These are phyloP conservation scores for Populus deltoides DNA, from an alignment of 345 rosid genomes.

Conservation along the genomic window DNA sequence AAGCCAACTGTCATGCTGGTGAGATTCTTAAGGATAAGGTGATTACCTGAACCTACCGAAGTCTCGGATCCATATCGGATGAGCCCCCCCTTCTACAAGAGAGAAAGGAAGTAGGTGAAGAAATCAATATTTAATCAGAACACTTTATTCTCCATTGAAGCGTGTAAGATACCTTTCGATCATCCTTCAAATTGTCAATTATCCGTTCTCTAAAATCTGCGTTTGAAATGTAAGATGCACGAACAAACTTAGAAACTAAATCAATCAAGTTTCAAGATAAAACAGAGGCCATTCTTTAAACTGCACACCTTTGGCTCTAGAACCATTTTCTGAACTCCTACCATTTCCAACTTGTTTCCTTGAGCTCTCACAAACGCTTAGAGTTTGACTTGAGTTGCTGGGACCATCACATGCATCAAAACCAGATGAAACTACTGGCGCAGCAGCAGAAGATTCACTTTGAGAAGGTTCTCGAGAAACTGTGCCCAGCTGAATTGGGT, in stretches of 20 bases:
- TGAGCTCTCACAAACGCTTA: constrained; percentile 50
- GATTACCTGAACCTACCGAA: constrained; percentile 53
- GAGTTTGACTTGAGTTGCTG: constrained; percentile 52
- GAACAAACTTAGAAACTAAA: not conserved
- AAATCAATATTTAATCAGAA: not conserved
- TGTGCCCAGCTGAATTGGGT: constrained; percentile 35
- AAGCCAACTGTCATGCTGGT: not conserved
- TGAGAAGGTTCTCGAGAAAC: constrained; percentile 60
- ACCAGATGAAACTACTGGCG: constrained; percentile 58
- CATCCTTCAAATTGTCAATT: constrained; percentile 59
- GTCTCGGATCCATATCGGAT: constrained; percentile 54
- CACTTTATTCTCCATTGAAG: not conserved
- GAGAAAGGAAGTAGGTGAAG: constrained; percentile 16
- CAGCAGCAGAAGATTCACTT: constrained; percentile 71
- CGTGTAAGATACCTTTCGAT: constrained; percentile 42
- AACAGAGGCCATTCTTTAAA: not conserved
- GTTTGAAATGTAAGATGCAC: constrained; percentile 11
- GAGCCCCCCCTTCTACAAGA: constrained; percentile 45
- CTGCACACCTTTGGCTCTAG: constrained; percentile 42
- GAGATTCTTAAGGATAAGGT: constrained; percentile 4
- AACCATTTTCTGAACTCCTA: constrained; percentile 39
- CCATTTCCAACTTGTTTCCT: constrained; percentile 43
- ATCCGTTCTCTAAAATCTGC: constrained; percentile 56
- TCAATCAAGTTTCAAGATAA: not conserved
- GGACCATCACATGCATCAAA: constrained; percentile 61